Evolutionary conservation across 768 basidiomycete genomes (phyloP), one percentile per base, ranked within the genome.

Genomic region (Termitomyces sp.): DNA sequence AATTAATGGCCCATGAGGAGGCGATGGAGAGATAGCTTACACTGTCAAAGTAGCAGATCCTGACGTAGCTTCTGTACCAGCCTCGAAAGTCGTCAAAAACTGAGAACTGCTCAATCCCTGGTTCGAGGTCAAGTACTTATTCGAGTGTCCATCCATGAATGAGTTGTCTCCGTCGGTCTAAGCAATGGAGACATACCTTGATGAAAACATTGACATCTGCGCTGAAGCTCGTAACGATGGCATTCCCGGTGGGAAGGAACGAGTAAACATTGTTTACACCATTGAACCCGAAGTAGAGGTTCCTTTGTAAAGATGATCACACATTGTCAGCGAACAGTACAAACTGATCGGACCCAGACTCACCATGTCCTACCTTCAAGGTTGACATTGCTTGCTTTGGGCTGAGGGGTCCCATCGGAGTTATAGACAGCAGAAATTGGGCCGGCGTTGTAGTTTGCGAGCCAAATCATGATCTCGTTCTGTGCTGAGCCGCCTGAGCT

Each of bases 391-490:
- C 71, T 76, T 12, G 72, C 79, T 20, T 79, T 71, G 40, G 86
- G 77, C 30, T 74, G 65, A 1, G 85, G 75, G 4, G 75, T 68
- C 4, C 85, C 85, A 18, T 72, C 55, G 0, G 76, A 69, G 65
- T 71, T 70, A 67, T 85, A 87, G 0, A 62, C 20, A 20, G 72
- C 69, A 14, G 83, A 83, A 61, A 87, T 86, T 1, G 87, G 87
- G 3, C 78, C 78, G 4, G 85, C 79, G 62, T 81, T 80, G 73
- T 69, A 77, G 64, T 80, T 83, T 0, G 76, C 84, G 14, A 87
- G 77, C 87, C 86, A 87, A 60, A 88, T 70, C 86, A 88, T 88
- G 63, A 87, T 76, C 59, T 79, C 78, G 57, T 78, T 77, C 32
- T 70, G 72, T 55, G 77, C 77, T 41, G 75, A 69, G 35, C 85